Base-by-base conservation (phyloP, 257 asterid species). In the Solanum virginianum region DNA sequence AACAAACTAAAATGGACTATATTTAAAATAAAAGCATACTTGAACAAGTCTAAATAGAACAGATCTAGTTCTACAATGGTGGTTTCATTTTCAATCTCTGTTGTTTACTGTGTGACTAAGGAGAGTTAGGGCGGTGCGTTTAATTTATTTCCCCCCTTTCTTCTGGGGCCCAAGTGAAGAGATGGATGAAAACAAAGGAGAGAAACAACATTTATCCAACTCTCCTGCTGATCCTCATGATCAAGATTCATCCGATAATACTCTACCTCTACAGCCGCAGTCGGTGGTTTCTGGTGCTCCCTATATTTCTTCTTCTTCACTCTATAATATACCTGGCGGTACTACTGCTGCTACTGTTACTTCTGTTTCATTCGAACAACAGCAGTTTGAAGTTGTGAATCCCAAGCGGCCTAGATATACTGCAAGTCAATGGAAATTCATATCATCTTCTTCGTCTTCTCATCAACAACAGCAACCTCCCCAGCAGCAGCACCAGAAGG, bases 131-230 rank as follows among this genome's bases (percentile, higher is more conserved):
- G 84, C 55, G n/a, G 10, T 63, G 69, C 22, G 74, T n/a, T n/a
- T 81, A 41, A 41, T 62, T 82, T 10, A 43, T 24, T 83, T 83
- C 59, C 15, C 15, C 6, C 60, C 2, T 3, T 32, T n/a, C n/a
- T 1, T 43, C 53, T 68, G 86, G 87, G 65, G 84, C 85, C 84
- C 57, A 16, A 43, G 51, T 82, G 57, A 55, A 74, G 83, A 65
- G 49, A 90, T 90, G 92, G 90, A 80, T 82, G 91, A 88, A 62
- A 88, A 80, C 57, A 84, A 86, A 88, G 92, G 89, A 81, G 92
- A 84, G 56, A 83, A 89, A 81, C 86, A 79, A 49, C 88, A 86
- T 89, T 77, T 86, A 86, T 88, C 90, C 18, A 66, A 86, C 69
- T 85, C 91, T 79, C 70, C 85, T 9, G 88, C 86, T 47, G 88